Conservation (phyloP, 2,329 filamentous ascomycete genomes). For the Epichloe baconii region DNA sequence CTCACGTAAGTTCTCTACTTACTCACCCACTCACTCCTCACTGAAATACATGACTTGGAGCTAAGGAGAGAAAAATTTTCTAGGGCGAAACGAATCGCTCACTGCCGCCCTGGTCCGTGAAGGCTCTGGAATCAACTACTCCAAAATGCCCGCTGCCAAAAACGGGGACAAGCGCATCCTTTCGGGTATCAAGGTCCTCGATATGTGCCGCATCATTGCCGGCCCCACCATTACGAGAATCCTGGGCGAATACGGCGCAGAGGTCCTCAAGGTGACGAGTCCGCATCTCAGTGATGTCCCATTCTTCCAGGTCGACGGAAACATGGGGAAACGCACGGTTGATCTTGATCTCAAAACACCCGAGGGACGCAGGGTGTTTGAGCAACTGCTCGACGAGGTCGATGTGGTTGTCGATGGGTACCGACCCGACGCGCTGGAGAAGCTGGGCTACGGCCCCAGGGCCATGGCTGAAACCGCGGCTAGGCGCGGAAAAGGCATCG, state of each 20-base stretch:
- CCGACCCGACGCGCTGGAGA: constrained; percentile 50
- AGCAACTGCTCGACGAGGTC: constrained; percentile 44
- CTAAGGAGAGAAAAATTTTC: too few species aligned
- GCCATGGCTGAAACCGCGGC: constrained; percentile 38
- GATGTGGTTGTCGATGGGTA: constrained; percentile 59
- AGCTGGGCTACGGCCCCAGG: constrained; percentile 49
- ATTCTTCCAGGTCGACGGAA: constrained; percentile 60
- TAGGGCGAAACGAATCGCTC: constrained; percentile 26
- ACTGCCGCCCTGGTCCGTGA: constrained; percentile 36
- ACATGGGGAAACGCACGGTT: constrained; percentile 55
- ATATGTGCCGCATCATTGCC: constrained; percentile 64
- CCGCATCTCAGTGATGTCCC: constrained; percentile 56
- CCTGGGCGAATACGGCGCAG: constrained; percentile 62
- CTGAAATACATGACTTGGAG: too few species aligned
- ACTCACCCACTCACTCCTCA: too few species aligned
- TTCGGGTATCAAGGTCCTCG: constrained; percentile 57
- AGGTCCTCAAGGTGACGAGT: constrained; percentile 59
- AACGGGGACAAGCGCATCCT: constrained; percentile 21
- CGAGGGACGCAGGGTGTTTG: constrained; percentile 40
- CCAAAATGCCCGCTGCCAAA: constrained; percentile 28
- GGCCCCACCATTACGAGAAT: constrained; percentile 60
- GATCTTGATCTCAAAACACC: constrained; percentile 48
- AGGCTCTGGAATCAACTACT: constrained; percentile 35
- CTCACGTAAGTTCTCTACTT: constrained; percentile 19
- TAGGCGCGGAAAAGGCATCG: constrained; percentile 44